phyloP scores from a whole-genome alignment of 768 basidiomycete genomes.

The Russula virescens region DNA sequence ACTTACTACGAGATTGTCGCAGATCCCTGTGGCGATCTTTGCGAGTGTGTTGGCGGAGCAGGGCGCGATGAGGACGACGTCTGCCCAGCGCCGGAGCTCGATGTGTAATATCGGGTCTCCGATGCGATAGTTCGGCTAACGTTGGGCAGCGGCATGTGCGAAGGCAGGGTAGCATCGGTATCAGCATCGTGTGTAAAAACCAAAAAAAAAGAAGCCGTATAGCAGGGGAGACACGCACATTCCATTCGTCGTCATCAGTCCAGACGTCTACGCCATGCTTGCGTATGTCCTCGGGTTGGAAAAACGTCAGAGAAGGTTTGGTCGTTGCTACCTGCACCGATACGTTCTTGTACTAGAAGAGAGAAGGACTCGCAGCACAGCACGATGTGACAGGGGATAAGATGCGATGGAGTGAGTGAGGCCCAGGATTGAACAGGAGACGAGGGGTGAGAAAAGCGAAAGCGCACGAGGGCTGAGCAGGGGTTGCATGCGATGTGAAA shows the following conservation, averaged over 20 bases:
- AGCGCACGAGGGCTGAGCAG: neutral
- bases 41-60: conserved; percentile 96
- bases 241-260: conserved; percentile 93
- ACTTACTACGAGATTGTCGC: conserved; percentile 83
- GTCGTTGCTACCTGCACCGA: conserved; percentile 82
- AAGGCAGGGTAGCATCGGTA: too few species aligned
- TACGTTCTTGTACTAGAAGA: conserved; percentile 60
- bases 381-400: too few species aligned
- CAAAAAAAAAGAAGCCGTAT: neutral
- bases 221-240: conserved; percentile 42
- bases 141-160: too few species aligned
- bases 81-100: conserved; percentile 91
- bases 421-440: too few species aligned
- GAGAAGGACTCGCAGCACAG: neutral
- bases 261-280: conserved; percentile 60
- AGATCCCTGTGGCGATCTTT: conserved; percentile 83
- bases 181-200: neutral
- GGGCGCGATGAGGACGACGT: conserved; percentile 90
- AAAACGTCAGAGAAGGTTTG: conserved; percentile 73
- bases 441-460: neutral
- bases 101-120: conserved; percentile 96
- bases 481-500: neutral
- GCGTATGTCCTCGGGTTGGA: conserved; percentile 47
- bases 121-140: conserved; percentile 70
- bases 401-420: too few species aligned